phyloP scores from a whole-genome alignment of 2,329 filamentous ascomycete genomes.

The Cryphonectria nitschkei region DNA sequence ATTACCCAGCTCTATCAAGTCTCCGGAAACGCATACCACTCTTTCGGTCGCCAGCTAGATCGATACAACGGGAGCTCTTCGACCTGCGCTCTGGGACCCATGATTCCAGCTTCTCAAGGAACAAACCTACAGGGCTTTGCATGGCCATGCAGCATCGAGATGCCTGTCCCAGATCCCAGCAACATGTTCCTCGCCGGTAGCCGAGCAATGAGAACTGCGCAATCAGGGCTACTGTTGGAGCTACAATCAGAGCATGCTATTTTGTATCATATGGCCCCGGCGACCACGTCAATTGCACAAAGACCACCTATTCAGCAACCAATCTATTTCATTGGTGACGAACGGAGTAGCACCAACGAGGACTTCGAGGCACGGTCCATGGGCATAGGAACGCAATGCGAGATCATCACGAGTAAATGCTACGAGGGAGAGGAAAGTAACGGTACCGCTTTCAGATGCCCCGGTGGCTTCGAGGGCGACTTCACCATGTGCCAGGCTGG shows the following conservation, averaged over 20 bases:
- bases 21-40: neutral
- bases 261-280: neutral
- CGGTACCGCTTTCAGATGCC: conserved; percentile 2
- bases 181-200: neutral
- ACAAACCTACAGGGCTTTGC: neutral
- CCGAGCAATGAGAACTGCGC: neutral
- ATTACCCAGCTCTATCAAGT: conserved; percentile 7
- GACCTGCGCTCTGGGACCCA: neutral
- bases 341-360: neutral
- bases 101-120: neutral
- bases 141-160: conserved; percentile 1
- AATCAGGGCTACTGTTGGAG: neutral
- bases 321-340: conserved; percentile 2
- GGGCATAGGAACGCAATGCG: conserved; percentile 9
- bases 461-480: conserved; percentile 9
- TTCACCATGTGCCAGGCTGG: conserved; percentile 1
- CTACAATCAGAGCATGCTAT: neutral
- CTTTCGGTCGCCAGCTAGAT: neutral
- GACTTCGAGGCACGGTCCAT: neutral
- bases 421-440: neutral
- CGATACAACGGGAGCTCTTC: neutral
- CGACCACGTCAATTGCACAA: neutral
- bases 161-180: neutral
- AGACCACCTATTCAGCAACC: neutral
- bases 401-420: conserved; percentile 6